Conservation (phyloP, 2,329 filamentous ascomycete species). For the Xylaria sp. region DNA sequence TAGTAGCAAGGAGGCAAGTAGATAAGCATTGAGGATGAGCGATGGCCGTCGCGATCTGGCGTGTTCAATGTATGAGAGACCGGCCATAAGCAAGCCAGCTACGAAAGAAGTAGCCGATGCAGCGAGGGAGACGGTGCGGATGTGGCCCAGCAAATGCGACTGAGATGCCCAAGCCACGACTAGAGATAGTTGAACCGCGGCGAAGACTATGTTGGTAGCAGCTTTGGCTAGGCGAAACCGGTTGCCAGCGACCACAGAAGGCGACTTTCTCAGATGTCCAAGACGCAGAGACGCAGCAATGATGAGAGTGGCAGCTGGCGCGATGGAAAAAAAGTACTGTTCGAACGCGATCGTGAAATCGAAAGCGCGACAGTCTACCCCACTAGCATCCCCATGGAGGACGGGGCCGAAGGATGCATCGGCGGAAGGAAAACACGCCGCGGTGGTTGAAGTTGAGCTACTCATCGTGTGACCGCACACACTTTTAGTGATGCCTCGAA, state of each 20-base stretch:
- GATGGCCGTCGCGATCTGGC: slow-evolving; percentile 53
- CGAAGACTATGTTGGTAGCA: too few relatives aligned
- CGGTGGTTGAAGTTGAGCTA: neutral
- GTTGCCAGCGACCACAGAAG: too few relatives aligned
- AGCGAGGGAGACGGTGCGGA: slow-evolving; percentile 22
- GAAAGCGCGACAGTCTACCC: neutral
- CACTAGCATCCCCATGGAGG: neutral
- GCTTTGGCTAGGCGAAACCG: too few relatives aligned
- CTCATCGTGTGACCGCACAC: neutral
- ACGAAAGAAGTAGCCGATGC: slow-evolving; percentile 35
- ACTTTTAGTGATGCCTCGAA: neutral
- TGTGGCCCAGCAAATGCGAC: too few relatives aligned
- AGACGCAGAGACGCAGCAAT: too few relatives aligned
- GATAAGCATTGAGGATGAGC: slow-evolving; percentile 54
- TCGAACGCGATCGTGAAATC: slow-evolving; percentile 1
- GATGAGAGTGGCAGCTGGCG: too few relatives aligned
- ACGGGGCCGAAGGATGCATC: neutral
- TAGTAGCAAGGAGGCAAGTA: slow-evolving; percentile 57
- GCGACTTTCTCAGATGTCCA: too few relatives aligned
- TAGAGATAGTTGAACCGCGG: too few relatives aligned
- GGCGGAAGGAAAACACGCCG: neutral
- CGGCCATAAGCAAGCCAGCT: slow-evolving; percentile 31
- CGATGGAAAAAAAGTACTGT: neutral
- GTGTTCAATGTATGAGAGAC: slow-evolving; percentile 35
- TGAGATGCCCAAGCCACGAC: too few relatives aligned